Evolutionary conservation across 805 yeast genomes (phyloP).

Genomic region (Wickerhamiella lipophila): DNA sequence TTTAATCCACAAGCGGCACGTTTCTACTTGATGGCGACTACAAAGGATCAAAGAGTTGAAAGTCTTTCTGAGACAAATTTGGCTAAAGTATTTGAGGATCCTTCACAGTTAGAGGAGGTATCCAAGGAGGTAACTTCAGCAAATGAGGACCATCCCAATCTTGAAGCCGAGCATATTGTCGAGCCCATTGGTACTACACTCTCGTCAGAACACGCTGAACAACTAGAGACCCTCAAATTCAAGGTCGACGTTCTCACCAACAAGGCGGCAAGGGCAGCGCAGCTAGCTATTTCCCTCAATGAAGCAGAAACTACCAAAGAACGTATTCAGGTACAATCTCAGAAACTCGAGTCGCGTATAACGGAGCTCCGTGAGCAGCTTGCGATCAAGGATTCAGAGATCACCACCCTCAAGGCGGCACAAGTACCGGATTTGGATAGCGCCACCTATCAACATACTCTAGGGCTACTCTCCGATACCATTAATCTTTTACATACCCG

Average conservation of each 20-base stretch:
- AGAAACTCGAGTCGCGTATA: not conserved
- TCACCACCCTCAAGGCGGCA: not conserved
- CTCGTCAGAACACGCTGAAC: not conserved
- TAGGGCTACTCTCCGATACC: slow-evolving; percentile 2
- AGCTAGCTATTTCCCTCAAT: not conserved
- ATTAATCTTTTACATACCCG: not conserved
- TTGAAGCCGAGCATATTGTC: no score
- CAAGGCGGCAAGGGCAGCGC: slow-evolving; percentile 7
- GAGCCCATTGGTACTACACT: not conserved
- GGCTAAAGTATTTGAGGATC: slow-evolving; percentile 8
- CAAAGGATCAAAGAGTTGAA: not conserved
- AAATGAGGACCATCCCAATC: no score
- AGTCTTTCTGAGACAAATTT: not conserved
- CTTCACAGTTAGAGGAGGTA: not conserved
- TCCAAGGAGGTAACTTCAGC: not conserved
- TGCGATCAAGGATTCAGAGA: not conserved
- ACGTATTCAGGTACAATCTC: not conserved
- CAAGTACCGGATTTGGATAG: slow-evolving; percentile 9
- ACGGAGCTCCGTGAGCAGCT: not conserved
- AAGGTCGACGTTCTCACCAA: slow-evolving; percentile 5
- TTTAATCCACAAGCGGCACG: slow-evolving; percentile 1
- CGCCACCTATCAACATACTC: slow-evolving; percentile 5
- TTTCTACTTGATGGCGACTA: not conserved
- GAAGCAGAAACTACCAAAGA: not conserved
- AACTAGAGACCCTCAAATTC: slow-evolving; percentile 2